Evolutionary conservation across 148 eudicot genomes (phyloP).

Genomic region (Nepenthes gracilis): DNA sequence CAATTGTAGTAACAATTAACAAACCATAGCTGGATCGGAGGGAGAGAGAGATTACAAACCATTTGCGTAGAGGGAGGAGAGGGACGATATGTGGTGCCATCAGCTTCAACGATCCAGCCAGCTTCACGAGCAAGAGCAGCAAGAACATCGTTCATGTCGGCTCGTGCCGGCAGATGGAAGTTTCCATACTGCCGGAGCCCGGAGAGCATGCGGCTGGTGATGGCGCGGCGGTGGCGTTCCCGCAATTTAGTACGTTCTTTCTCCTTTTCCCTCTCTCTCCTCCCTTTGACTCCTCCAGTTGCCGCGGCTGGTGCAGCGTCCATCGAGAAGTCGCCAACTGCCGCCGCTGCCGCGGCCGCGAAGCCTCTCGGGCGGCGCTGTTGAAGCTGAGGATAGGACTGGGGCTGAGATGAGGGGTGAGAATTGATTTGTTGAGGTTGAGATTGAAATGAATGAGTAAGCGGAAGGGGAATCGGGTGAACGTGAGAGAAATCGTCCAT

Average conservation of each 20-base stretch:
- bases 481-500: slow-evolving; percentile 9
- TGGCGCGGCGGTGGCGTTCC: slow-evolving; percentile 70
- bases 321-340: not conserved
- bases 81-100: slow-evolving; percentile 53
- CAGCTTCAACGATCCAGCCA: slow-evolving; percentile 53
- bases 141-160: slow-evolving; percentile 68
- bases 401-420: not conserved
- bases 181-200: slow-evolving; percentile 75
- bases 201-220: slow-evolving; percentile 68
- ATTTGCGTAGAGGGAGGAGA: slow-evolving; percentile 20
- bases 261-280: slow-evolving; percentile 61
- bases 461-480: not conserved
- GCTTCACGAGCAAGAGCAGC: slow-evolving; percentile 67
- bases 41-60: slow-evolving; percentile 7
- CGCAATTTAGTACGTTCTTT: slow-evolving; percentile 68
- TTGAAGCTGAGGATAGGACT: slow-evolving; percentile 17
- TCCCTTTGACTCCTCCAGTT: slow-evolving; percentile 19
- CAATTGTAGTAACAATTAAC: no score
- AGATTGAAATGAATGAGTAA: slow-evolving; percentile 1
- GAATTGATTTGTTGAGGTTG: not conserved
- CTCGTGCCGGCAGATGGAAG: slow-evolving; percentile 53
- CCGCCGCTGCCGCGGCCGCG: slow-evolving; percentile 26
- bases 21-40: no score
- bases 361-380: slow-evolving; percentile 62
- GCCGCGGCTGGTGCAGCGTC: slow-evolving; percentile 8